A percentile compares a stretch with the other conserved stretches of the same genome.
Evolutionary conservation across 2,329 filamentous ascomycete genomes (phyloP).

Genomic region (Xylariaceae sp.): DNA sequence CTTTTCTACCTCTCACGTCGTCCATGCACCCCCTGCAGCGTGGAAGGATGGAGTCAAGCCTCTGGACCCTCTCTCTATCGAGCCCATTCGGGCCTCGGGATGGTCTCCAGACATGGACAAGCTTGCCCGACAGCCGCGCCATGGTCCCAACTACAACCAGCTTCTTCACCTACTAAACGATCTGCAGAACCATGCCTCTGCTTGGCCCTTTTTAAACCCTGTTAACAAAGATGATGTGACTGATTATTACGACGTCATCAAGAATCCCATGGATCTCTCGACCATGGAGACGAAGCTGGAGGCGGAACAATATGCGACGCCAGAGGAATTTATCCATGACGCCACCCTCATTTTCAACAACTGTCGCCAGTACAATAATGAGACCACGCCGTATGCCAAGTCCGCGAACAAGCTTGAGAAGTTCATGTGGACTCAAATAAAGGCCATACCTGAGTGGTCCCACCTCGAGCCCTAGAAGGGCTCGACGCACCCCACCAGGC

Average conservation of each 20-base stretch:
- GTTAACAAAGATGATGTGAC: slow-evolving; percentile 91
- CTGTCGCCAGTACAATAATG: slow-evolving; percentile 89
- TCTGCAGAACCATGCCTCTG: slow-evolving; percentile 82
- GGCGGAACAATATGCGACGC: slow-evolving; percentile 78
- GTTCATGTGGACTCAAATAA: slow-evolving; percentile 88
- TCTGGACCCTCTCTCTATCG: slow-evolving; percentile 60
- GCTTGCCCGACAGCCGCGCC: slow-evolving; percentile 82
- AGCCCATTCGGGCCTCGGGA: slow-evolving; percentile 60
- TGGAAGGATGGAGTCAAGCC: slow-evolving; percentile 66
- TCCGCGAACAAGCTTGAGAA: slow-evolving; percentile 85
- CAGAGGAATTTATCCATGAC: slow-evolving; percentile 85
- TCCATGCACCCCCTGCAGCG: slow-evolving; percentile 77
- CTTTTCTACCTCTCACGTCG: slow-evolving; percentile 76
- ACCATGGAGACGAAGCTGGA: slow-evolving; percentile 94
- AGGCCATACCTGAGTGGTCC: slow-evolving; percentile 79
- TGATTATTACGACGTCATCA: slow-evolving; percentile 96
- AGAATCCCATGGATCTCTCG: slow-evolving; percentile 86
- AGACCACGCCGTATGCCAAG: slow-evolving; percentile 87
- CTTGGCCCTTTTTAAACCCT: slow-evolving; percentile 88
- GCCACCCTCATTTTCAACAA: slow-evolving; percentile 85
- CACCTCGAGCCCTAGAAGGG: background rate
- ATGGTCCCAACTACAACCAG: slow-evolving; percentile 90
- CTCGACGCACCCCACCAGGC: background rate
- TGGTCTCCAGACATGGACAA: slow-evolving; percentile 98
- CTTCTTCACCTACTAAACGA: slow-evolving; percentile 86